These are phyloP conservation scores for Emericellopsis atlantica DNA, from an alignment of 2,329 filamentous ascomycete genomes.

Conservation along the genomic window DNA sequence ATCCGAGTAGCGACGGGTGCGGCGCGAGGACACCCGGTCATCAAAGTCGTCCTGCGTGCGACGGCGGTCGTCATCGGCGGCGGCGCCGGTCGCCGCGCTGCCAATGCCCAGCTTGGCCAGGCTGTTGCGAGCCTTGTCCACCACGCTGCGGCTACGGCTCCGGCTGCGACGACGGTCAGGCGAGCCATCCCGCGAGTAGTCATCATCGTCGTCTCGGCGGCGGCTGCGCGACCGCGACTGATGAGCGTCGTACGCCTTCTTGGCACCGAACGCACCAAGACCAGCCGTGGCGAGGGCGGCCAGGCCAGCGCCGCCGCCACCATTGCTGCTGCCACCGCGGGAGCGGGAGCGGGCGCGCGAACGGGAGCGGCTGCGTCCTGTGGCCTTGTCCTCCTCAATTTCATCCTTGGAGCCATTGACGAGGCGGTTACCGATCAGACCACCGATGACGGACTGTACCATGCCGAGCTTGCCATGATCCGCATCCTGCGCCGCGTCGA, in stretches of 20 bases:
- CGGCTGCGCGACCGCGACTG: slow-evolving; percentile 41
- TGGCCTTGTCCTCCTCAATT: slow-evolving; percentile 47
- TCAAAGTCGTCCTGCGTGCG: slow-evolving; percentile 32
- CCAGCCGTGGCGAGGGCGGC: slow-evolving; percentile 52
- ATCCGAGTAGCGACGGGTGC: slow-evolving; percentile 21
- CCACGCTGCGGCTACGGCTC: slow-evolving; percentile 53
- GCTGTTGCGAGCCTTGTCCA: slow-evolving; percentile 47
- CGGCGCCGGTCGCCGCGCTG: slow-evolving; percentile 26
- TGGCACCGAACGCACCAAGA: slow-evolving; percentile 46
- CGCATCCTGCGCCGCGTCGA: slow-evolving; percentile 63
- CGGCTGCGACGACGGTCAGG: slow-evolving; percentile 11
- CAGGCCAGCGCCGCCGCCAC: slow-evolving; percentile 34
- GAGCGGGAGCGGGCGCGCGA: slow-evolving; percentile 50
- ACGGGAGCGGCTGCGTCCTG: slow-evolving; percentile 56
- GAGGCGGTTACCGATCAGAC: slow-evolving; percentile 73
- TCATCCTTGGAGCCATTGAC: slow-evolving; percentile 66
- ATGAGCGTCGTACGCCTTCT: slow-evolving; percentile 40
- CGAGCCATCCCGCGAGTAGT: slow-evolving; percentile 29
- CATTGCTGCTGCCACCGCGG: slow-evolving; percentile 17
- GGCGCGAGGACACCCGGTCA: slow-evolving; percentile 11
- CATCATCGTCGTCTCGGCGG: slow-evolving; percentile 30
- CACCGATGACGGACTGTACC: slow-evolving; percentile 77
- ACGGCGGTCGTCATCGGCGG: slow-evolving; percentile 21
- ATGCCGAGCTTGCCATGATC: slow-evolving; percentile 75
- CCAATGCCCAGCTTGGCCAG: slow-evolving; percentile 51